phyloP scores from a whole-genome alignment of 371 early-diverging fungal species.

The Apophysomyces ossiformis region DNA sequence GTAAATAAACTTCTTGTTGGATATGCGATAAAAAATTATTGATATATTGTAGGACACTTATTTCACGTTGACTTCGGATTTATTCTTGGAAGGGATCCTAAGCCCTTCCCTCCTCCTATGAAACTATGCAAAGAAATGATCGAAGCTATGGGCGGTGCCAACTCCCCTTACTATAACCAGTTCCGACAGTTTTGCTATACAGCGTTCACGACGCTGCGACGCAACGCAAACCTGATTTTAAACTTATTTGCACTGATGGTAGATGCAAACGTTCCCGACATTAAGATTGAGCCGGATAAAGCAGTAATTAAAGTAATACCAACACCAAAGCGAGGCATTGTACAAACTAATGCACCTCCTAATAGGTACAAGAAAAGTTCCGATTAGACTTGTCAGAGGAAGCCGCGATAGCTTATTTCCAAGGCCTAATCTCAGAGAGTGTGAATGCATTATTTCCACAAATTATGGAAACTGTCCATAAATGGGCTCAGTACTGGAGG shows the following conservation, averaged over 20 bases:
- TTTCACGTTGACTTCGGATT: slow-evolving; percentile 99
- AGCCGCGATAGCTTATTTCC: slow-evolving; percentile 93
- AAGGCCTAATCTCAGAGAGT: slow-evolving; percentile 89
- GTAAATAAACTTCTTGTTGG: slow-evolving; percentile 32
- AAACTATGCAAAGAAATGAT: slow-evolving; percentile 99
- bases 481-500: slow-evolving; percentile 91
- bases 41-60: slow-evolving; percentile 65
- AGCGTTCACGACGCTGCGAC: slow-evolving; percentile 91
- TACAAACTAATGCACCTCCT: background rate
- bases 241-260: slow-evolving; percentile 97
- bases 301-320: slow-evolving; percentile 83
- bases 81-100: slow-evolving; percentile 97
- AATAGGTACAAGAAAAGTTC: slow-evolving; percentile 92
- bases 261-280: slow-evolving; percentile 93
- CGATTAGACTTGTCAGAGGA: slow-evolving; percentile 92
- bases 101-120: slow-evolving; percentile 99
- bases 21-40: background rate
- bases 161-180: slow-evolving; percentile 78
- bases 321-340: no score
- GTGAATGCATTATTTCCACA: slow-evolving; percentile 96
- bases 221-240: slow-evolving; percentile 91
- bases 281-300: slow-evolving; percentile 96
- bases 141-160: slow-evolving; percentile 96
- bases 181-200: slow-evolving; percentile 93
- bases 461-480: slow-evolving; percentile 96